Conservation (phyloP, 306 rosid genomes). For the Citrullus amarus region DNA sequence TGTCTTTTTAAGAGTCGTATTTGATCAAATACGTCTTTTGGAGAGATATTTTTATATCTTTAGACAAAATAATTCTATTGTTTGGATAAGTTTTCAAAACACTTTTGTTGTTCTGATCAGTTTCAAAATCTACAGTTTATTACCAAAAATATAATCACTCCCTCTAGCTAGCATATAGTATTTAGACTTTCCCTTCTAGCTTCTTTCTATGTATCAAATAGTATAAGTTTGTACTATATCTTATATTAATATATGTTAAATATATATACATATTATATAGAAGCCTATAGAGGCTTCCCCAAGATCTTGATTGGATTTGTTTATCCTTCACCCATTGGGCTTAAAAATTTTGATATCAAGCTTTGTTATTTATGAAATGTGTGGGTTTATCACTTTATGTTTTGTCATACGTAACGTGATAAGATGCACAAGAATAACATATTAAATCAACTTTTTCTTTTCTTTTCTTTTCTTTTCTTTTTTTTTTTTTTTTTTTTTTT, state of each 20-base stretch:
- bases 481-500: too few species aligned
- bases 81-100: not conserved
- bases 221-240: not conserved
- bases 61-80: not conserved
- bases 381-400: not conserved
- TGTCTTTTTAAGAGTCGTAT: not conserved
- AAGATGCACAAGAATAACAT: too few species aligned
- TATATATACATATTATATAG: not conserved
- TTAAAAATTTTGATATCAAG: not conserved
- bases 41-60: not conserved
- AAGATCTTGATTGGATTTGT: not conserved
- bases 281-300: not conserved
- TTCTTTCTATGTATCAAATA: not conserved
- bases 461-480: too few species aligned
- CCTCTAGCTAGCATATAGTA: not conserved
- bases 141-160: not conserved
- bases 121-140: not conserved
- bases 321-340: not conserved
- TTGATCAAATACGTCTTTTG: not conserved
- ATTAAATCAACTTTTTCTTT: too few species aligned
- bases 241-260: not conserved
- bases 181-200: not conserved
- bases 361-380: not conserved
- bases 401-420: too few species aligned
- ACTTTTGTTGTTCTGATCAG: not conserved